Evolutionary conservation across 1,284 basidiomycete genomes (phyloP).

Genomic region (Boletus sp.): DNA sequence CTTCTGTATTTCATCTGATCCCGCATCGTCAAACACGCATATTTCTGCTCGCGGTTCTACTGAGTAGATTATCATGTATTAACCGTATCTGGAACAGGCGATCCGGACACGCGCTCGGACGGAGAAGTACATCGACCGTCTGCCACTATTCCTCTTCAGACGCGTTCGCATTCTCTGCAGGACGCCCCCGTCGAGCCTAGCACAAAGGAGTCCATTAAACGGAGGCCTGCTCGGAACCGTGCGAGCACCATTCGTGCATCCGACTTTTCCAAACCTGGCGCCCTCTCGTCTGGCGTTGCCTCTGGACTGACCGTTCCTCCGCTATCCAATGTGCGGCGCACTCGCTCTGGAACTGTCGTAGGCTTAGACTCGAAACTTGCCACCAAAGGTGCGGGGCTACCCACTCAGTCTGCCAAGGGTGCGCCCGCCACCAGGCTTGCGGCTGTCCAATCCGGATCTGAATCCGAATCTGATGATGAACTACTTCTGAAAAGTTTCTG

Average conservation of each 20-base stretch:
- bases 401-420: neutral
- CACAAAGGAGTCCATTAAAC: conserved; percentile 12
- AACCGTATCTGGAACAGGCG: conserved; percentile 15
- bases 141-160: neutral
- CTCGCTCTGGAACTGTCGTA: conserved; percentile 33
- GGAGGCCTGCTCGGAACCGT: conserved; percentile 19
- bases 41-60: neutral
- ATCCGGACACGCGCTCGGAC: conserved; percentile 9
- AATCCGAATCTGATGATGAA: conserved; percentile 28
- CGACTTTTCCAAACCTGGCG: conserved; percentile 16
- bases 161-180: conserved; percentile 17
- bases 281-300: neutral
- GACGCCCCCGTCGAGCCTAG: neutral
- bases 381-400: neutral
- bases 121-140: conserved; percentile 4
- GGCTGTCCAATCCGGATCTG: conserved; percentile 6
- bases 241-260: conserved; percentile 33
- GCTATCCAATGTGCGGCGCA: conserved; percentile 22
- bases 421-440: neutral
- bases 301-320: neutral
- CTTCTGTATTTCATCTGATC: neutral
- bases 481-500: conserved; percentile 22
- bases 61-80: conserved; percentile 5
- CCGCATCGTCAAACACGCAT: neutral
- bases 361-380: conserved; percentile 27